phyloP scores from a whole-genome alignment of 176 grass and related monocot genomes.

The Musa beccarii region DNA sequence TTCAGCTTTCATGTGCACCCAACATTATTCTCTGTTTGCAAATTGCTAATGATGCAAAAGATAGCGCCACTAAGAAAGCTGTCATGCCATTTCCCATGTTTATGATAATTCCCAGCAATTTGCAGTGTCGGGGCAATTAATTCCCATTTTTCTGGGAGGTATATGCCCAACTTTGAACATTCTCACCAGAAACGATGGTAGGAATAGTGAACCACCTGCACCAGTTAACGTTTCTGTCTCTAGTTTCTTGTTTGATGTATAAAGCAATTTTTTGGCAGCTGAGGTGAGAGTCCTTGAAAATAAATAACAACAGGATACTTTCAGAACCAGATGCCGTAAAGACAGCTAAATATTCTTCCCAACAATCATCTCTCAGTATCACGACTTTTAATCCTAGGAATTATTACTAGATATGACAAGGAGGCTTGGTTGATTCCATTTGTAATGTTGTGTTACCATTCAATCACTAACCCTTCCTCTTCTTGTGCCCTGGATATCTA shows the following conservation, averaged over 20 bases:
- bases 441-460: no score
- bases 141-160: background rate
- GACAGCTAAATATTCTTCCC: background rate
- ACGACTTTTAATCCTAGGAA: background rate
- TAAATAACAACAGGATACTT: background rate
- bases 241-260: background rate
- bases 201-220: background rate
- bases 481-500: no score
- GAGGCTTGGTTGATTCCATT: no score
- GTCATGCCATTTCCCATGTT: background rate
- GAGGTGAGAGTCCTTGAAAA: no score
- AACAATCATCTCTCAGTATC: background rate
- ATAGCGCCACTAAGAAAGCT: background rate
- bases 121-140: background rate
- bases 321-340: background rate
- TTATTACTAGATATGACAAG: background rate
- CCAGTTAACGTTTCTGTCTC: background rate
- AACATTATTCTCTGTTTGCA: background rate
- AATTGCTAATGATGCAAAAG: background rate
- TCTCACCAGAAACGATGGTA: background rate
- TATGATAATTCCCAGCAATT: background rate
- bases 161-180: background rate
- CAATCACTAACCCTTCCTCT: no score
- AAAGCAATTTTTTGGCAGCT: background rate
- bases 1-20: background rate